Base-by-base conservation (phyloP, 495 filamentous ascomycete species). In the Articulospora tetracladia region DNA sequence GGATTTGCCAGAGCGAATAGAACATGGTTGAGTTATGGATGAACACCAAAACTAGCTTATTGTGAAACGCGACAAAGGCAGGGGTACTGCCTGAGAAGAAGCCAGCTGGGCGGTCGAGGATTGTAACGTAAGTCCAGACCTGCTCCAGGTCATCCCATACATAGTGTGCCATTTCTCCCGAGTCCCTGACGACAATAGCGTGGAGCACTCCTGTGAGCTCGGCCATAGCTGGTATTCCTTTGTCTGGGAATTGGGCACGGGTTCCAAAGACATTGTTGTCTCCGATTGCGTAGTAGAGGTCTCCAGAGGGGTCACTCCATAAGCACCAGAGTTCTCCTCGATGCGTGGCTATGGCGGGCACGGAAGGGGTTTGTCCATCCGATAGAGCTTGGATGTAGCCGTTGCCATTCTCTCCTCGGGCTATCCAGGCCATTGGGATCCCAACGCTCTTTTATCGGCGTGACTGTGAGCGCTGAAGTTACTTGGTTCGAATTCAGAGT, bases 301-400 rank as follows among this genome's bases (percentile, higher is more conserved):
- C 54, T 3, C 61, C 65, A 10, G 64, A 63, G 8, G 55, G 59
- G 52, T 69, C 66, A 48, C 64, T 57, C 70, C 70, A 72, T 7
- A 70, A 46, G 52, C 68, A 70, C 66, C 65, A 70, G 1, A 72
- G 65, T 23, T 65, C 62, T 8, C 70, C 68, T 32, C 68, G 61
- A 25, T 72, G 61, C 1, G 68, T 60, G 1, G 61, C 61, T 28
- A 72, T 47, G 28, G 68, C 68, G 20, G 70, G 68, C 0, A 65
- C 66, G 4, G 68, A 63, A 4, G 49, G 39, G 4, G 66, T 69
- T 47, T 65, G 62, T 13, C 62, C 64, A 28, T 66, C 41, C 49
- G 61, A 55, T 17, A 36, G 11, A 19, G 34, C 55, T 55, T 63
- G 61, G 11, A 63, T 50, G 22, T 36, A 59, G 10, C 61, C 61